Conservation (phyloP, 2,329 filamentous ascomycete species). For the Hypoxylon sp. region DNA sequence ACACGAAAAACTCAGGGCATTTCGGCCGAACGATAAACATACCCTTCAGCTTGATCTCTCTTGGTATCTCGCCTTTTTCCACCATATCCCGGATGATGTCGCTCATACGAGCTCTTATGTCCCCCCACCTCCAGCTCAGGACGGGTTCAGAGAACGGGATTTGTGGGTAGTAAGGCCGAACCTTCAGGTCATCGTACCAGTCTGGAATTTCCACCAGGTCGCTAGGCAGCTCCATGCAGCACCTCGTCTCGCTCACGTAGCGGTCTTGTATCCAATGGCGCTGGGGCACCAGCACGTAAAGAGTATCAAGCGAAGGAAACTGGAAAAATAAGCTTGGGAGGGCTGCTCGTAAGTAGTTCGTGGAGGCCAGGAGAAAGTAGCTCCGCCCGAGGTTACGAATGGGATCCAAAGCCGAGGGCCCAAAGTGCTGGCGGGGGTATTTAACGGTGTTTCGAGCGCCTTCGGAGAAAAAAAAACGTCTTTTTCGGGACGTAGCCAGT, state of each 20-base stretch:
- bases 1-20: neutral
- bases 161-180: neutral
- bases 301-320: neutral
- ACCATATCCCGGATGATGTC: neutral
- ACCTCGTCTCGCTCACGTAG: neutral
- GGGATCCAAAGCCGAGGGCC: neutral
- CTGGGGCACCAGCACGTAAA: slow-evolving; percentile 3
- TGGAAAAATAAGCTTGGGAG: neutral
- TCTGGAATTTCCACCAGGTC: slow-evolving; percentile 3
- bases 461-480: neutral
- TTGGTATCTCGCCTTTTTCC: neutral
- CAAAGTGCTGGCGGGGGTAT: too few relatives aligned
- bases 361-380: neutral
- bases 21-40: neutral
- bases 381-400: neutral
- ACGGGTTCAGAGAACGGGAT: neutral
- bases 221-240: neutral
- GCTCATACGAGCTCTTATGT: neutral
- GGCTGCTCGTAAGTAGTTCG: neutral
- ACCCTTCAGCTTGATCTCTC: neutral
- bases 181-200: neutral
- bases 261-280: neutral
- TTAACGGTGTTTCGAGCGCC: too few relatives aligned
- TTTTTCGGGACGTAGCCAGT: slow-evolving; percentile 16
- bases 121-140: neutral